Evolutionary conservation across 495 filamentous ascomycete species (phyloP), one percentile per base, ranked within the genome.

Genomic region (Poronia punctata): DNA sequence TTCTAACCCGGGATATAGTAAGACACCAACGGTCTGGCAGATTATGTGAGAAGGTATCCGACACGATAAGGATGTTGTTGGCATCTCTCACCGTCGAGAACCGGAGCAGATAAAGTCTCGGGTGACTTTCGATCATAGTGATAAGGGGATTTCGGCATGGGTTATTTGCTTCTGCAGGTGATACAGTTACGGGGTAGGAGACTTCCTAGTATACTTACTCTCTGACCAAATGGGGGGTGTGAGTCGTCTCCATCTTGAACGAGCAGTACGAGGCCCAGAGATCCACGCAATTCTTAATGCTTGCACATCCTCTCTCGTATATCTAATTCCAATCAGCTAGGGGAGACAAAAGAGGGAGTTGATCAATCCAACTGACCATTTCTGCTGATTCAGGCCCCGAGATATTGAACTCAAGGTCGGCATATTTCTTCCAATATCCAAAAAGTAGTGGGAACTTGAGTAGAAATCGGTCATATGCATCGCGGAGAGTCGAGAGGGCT

Each of bases 361-460:
- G n/a, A n/a, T n/a, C n/a, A n/a, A n/a, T n/a, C n/a, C n/a, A n/a
- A n/a, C 72, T 43, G 74, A 96, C 92, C 86, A 97, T 92, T 58
- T 99, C 92, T 40, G 92, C 93, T 20, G 93, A 88, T 67, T 99
- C 92, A 1, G 93, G 95, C 18, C 92, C 92, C 4, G 87, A 87
- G 48, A 97, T 95, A 11, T 85, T 85, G 64, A 99, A 99, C 56
- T 99, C 92, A 17, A 95, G 65, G 57, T 97, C 92, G 50, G 92
- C 92, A 79, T 99, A 98, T 62, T 95, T 97, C 69, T 96, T 96
- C 92, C 92, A 99, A 64, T 96, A 99, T 28, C 89, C 92, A 58
- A 96, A 99, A 2, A 97, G 76, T 17, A 97, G 72, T 1, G 92
- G 92, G 54, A 96, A 99, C 57, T 94, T 95, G 38, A 87, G 82